phyloP scores from a whole-genome alignment of 306 rosid species.

The Citrullus amarus region DNA sequence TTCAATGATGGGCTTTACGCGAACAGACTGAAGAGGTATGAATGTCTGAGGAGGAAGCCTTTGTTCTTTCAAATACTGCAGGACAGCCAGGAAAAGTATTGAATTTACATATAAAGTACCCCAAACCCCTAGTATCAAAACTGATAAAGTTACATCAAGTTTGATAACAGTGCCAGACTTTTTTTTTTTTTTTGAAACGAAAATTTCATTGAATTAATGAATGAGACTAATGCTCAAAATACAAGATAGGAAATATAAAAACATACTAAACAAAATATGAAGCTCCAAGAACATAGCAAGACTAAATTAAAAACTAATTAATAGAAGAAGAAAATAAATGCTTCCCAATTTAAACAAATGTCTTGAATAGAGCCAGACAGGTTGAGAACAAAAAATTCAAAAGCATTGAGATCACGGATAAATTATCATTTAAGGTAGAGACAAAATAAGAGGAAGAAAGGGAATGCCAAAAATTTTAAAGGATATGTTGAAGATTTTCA shows the following conservation, averaged over 20 bases:
- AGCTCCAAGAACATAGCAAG: no score
- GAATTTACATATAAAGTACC: slow-evolving; percentile 3
- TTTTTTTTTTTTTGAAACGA: no score
- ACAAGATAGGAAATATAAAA: no score
- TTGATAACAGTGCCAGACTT: neutral
- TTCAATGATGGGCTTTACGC: slow-evolving; percentile 89
- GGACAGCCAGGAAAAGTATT: slow-evolving; percentile 18
- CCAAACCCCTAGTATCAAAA: neutral
- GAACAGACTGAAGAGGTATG: slow-evolving; percentile 93
- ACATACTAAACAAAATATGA: no score
- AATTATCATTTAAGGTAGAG: neutral
- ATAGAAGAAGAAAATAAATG: no score
- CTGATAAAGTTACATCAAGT: neutral
- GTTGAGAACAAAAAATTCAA: neutral
- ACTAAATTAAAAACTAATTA: no score
- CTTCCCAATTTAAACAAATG: no score
- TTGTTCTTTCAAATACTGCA: slow-evolving; percentile 98
- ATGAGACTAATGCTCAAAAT: no score
- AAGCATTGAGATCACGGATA: neutral
- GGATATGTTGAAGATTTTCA: neutral
- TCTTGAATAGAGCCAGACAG: neutral
- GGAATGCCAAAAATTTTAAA: neutral
- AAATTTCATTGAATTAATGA: no score
- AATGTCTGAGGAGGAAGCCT: slow-evolving; percentile 99
- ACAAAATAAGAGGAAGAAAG: neutral